Evolutionary conservation across 1,284 basidiomycete species (phyloP).

Genomic region (Pisolithus thermaeus): DNA sequence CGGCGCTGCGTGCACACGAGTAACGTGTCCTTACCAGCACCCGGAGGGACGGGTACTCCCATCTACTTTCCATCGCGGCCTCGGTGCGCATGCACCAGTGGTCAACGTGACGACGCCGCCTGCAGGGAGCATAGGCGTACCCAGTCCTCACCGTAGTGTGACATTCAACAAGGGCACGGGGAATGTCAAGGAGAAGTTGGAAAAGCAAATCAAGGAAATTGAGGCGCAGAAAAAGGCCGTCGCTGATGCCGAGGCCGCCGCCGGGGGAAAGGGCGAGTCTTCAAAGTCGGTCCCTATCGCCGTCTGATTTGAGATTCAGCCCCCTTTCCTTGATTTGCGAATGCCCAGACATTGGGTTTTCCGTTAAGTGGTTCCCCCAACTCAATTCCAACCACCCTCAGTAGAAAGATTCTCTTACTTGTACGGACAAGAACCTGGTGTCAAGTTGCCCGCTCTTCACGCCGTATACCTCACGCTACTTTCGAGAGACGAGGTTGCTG

Average conservation of each 20-base stretch:
- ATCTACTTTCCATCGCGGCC: constrained; percentile 67
- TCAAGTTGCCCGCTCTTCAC: neutral
- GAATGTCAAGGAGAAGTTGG: constrained; percentile 44
- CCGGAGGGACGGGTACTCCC: constrained; percentile 75
- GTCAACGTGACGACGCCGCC: constrained; percentile 57
- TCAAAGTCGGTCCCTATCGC: constrained; percentile 48
- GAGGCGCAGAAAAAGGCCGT: constrained; percentile 54
- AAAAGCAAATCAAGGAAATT: constrained; percentile 55
- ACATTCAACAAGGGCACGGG: constrained; percentile 51
- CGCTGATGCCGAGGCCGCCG: constrained; percentile 48
- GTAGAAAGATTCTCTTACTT: neutral
- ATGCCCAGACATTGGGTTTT: neutral
- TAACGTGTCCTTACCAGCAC: constrained; percentile 71
- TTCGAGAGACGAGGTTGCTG: neutral
- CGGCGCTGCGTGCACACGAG: constrained; percentile 71
- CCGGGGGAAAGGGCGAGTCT: constrained; percentile 54
- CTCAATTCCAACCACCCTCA: neutral
- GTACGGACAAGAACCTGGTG: neutral
- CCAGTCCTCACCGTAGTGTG: constrained; percentile 60
- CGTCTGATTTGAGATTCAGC: constrained; percentile 20
- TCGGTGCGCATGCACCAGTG: constrained; percentile 52
- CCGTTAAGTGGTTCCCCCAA: neutral
- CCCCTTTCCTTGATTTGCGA: neutral
- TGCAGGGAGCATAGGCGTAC: constrained; percentile 57
- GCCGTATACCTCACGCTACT: neutral